A percentile compares a stretch with the other conserved stretches of the same genome.
phyloP scores from a whole-genome alignment of 208 protist genomes.

The Leishmania arabica region DNA sequence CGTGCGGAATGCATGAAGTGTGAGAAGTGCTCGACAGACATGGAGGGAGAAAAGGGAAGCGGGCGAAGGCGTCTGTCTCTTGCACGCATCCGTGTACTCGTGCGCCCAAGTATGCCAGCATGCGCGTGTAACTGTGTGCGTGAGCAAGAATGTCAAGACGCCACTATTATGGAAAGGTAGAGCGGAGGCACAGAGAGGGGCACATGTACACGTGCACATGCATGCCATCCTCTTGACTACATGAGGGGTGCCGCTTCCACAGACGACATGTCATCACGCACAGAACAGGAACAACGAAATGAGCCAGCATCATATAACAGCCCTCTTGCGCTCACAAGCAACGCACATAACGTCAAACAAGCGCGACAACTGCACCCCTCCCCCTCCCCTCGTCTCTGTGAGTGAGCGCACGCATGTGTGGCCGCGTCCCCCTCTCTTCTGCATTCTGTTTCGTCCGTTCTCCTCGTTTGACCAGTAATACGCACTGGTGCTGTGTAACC shows the following conservation, averaged over 20 bases:
- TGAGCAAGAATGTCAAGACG: neutral
- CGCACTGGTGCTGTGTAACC: neutral
- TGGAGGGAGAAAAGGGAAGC: neutral
- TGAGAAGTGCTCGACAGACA: neutral
- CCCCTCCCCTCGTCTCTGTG: neutral
- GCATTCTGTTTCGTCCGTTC: too few species aligned
- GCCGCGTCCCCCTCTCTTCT: neutral
- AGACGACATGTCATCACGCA: neutral
- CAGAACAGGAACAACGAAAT: slow-evolving; percentile 11
- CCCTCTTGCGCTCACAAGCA: neutral
- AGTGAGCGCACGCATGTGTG: neutral
- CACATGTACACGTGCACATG: neutral
- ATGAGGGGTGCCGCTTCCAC: neutral
- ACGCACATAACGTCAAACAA: neutral
- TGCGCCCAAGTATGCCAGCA: too few species aligned
- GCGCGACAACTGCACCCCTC: neutral
- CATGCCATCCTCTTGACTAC: neutral
- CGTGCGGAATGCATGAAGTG: neutral
- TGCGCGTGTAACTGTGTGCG: neutral
- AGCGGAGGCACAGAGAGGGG: neutral
- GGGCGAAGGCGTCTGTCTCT: neutral
- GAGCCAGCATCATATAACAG: neutral
- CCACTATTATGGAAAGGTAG: neutral
- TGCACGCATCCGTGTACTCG: neutral
- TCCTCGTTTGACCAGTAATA: neutral